Percentiles rank a stretch among this genome's conserved stretches.
Conservation (phyloP, 2,329 filamentous ascomycete species). For the Aspergillus phoenicis region DNA sequence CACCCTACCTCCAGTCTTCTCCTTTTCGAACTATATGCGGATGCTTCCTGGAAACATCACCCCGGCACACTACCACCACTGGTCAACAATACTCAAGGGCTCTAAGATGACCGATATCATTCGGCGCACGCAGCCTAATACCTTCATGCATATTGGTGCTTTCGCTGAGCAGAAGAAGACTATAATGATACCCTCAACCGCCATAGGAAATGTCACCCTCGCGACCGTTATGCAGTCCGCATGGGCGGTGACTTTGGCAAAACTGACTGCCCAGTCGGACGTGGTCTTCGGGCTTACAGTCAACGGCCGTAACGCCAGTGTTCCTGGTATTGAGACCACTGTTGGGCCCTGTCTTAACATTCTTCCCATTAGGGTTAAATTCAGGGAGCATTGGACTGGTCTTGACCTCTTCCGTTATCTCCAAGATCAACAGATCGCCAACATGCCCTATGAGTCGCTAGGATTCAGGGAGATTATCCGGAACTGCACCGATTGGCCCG, state of each 20-base stretch:
- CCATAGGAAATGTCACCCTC: constrained; percentile 59
- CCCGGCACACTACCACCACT: constrained; percentile 60
- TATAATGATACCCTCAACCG: constrained; percentile 48
- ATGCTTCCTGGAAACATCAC: constrained; percentile 43
- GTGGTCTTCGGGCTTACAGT: constrained; percentile 69
- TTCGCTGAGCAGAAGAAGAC: constrained; percentile 41
- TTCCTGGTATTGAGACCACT: constrained; percentile 58
- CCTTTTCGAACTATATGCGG: constrained; percentile 53
- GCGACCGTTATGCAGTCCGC: constrained; percentile 68
- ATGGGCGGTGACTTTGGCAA: constrained; percentile 65
- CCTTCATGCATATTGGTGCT: constrained; percentile 39
- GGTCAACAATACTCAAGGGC: constrained; percentile 60
- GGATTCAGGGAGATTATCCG: constrained; percentile 58
- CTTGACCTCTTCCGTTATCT: constrained; percentile 57
- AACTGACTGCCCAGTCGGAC: constrained; percentile 55
- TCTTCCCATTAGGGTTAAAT: constrained; percentile 63
- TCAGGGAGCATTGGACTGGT: constrained; percentile 55
- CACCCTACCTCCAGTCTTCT: constrained; percentile 42
- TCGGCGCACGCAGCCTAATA: constrained; percentile 35
- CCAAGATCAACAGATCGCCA: constrained; percentile 61
- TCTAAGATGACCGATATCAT: constrained; percentile 54
- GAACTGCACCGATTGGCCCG: constrained; percentile 45
- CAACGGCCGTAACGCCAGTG: constrained; percentile 63
- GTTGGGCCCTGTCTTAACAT: constrained; percentile 70
- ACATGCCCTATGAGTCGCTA: constrained; percentile 58